A percentile compares a stretch with the other conserved stretches of the same genome.
Evolutionary conservation across 371 early-diverging fungal genomes (phyloP).

Genomic region (Nematocida major): DNA sequence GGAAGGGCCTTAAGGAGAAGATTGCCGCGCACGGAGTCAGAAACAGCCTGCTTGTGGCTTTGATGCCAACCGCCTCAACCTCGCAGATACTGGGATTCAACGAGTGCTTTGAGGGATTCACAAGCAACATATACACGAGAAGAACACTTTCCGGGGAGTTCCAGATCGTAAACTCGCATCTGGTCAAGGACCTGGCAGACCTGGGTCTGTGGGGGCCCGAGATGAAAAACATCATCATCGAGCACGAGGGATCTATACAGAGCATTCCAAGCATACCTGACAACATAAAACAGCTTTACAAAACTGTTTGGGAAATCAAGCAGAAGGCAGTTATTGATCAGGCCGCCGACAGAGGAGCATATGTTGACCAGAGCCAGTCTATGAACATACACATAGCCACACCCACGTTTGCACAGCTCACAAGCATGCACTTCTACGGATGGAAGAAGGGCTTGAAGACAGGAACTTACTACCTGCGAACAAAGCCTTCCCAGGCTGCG

Average conservation of each 20-base stretch:
- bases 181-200: slow-evolving; percentile 83
- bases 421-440: slow-evolving; percentile 97
- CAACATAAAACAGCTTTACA: slow-evolving; percentile 84
- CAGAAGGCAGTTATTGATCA: slow-evolving; percentile 72
- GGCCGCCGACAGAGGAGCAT: slow-evolving; percentile 84
- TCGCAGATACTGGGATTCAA: slow-evolving; percentile 95
- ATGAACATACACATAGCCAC: slow-evolving; percentile 89
- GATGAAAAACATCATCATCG: slow-evolving; percentile 89
- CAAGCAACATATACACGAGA: slow-evolving; percentile 90
- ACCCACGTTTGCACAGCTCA: slow-evolving; percentile 79
- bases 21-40: slow-evolving; percentile 84
- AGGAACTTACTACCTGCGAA: slow-evolving; percentile 97
- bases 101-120: slow-evolving; percentile 97
- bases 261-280: slow-evolving; percentile 74
- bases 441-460: slow-evolving; percentile 97
- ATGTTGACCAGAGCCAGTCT: slow-evolving; percentile 94
- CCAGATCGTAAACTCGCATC: slow-evolving; percentile 92
- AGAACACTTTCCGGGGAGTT: slow-evolving; percentile 96
- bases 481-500: slow-evolving; percentile 88
- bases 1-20: slow-evolving; percentile 74
- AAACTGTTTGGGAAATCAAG: slow-evolving; percentile 94
- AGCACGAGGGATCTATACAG: slow-evolving; percentile 84
- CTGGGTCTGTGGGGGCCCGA: slow-evolving; percentile 84
- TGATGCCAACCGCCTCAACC: slow-evolving; percentile 98
- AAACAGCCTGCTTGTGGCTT: slow-evolving; percentile 89